phyloP scores from a whole-genome alignment of 1,139 yeast species.

The Diutina siamensis region DNA sequence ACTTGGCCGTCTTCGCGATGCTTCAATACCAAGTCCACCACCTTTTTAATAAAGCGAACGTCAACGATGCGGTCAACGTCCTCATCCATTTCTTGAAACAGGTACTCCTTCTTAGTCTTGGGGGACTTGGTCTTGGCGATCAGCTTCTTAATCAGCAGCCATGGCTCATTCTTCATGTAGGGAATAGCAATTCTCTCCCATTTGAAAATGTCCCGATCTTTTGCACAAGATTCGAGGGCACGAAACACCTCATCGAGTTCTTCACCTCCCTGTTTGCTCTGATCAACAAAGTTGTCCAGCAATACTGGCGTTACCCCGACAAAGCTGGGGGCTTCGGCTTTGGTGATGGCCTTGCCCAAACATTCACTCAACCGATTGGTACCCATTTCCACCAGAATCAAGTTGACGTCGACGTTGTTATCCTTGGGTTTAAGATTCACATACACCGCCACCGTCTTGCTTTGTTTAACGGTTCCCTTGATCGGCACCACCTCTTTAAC shows the following conservation, averaged over 20 bases:
- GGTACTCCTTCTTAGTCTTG: slow-evolving; percentile 6
- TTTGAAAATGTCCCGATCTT: slow-evolving; percentile 13
- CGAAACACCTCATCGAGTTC: slow-evolving; percentile 18
- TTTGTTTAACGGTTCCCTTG: background rate
- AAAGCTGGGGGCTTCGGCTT: slow-evolving; percentile 9
- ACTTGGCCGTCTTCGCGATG: slow-evolving; percentile 12
- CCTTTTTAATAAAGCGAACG: slow-evolving; percentile 38
- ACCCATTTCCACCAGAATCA: slow-evolving; percentile 52
- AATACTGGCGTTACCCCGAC: slow-evolving; percentile 20
- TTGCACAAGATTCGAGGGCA: slow-evolving; percentile 14
- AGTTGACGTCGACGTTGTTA: slow-evolving; percentile 31
- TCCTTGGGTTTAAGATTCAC: slow-evolving; percentile 31
- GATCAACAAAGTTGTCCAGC: slow-evolving; percentile 11
- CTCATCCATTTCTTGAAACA: slow-evolving; percentile 5
- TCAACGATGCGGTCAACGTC: slow-evolving; percentile 55
- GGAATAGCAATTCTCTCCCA: slow-evolving; percentile 26
- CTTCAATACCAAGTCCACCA: slow-evolving; percentile 34
- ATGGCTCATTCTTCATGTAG: slow-evolving; percentile 18
- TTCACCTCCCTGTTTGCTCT: slow-evolving; percentile 12
- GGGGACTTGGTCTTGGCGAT: slow-evolving; percentile 6
- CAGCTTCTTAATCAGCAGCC: slow-evolving; percentile 3
- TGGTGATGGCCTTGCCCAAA: slow-evolving; percentile 48
- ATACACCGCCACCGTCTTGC: slow-evolving; percentile 32
- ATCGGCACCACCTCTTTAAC: slow-evolving; percentile 3
- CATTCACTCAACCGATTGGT: slow-evolving; percentile 62